Evolutionary conservation across 495 filamentous ascomycete species (phyloP), one percentile per base, ranked within the genome.

Genomic region (Cenococcum geophilum): DNA sequence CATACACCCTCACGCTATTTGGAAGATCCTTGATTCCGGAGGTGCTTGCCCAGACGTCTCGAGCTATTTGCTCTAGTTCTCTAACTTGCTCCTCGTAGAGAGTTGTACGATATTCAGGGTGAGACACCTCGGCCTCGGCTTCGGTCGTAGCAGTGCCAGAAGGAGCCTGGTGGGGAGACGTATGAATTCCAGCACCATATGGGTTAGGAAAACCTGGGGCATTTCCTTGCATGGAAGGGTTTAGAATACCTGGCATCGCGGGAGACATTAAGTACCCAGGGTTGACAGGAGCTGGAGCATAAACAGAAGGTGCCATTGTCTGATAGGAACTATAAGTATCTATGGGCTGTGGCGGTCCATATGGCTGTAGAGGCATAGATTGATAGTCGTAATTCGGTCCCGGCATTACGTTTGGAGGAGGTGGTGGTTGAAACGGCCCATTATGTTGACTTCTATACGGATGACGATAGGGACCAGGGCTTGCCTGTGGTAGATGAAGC

Each of bases 1-100:
- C 82, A 60, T 81, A 82, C 8, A 89, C 77, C 52, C 83, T 78
- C 52, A 87, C 76, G 64, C 80, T 81, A 25, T 80, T 78, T 9
- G 81, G 82, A 9, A 89, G 71, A 35, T 88, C 82, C 63, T 83
- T 83, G 61, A 89, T 75, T 4, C 77, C 77, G 34, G 77, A 78
- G 27, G 84, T 79, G 11, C 74, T 69, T 52, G 80, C 77, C 85
- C 87, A 91, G 23, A 87, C 66, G 34, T 85, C 82, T 25, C 80
- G 79, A 22, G 84, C 80, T 58, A 76, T 79, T 22, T 75, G 73
- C 5, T 83, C 81, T 50, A 89, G 67, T 34, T 80, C 76, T 55
- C 84, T 80, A n/a, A 86, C 75, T 68, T 83, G 78, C 45, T 72
- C 66, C 57, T 80, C 76, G 62, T 45, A 68, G 27, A 68, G 53